Evolutionary conservation across 352 stramenopile species (phyloP), one percentile per base, ranked within the genome.

Genomic region (Phytophthora pseudosyringae): DNA sequence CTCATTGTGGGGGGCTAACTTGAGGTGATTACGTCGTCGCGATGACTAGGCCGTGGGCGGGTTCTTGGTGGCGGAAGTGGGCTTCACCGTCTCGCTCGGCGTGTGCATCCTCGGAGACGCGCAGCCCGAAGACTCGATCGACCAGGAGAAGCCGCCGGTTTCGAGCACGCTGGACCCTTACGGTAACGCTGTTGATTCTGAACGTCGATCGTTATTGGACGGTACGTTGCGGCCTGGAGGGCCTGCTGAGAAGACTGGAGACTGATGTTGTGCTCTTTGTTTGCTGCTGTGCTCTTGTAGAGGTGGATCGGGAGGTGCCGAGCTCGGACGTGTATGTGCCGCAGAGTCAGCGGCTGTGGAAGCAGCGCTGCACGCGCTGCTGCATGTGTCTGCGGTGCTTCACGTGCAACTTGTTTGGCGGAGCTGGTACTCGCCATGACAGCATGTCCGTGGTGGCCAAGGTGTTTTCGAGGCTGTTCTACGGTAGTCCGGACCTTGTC

Each of bases 361-460:
- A 92, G 62, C 77, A 83, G 47, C 79, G 86, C 4, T 96, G 88
- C 59, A 90, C 71, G 38, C 76, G 73, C 39, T 96, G 78, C 63
- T 96, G 88, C 44, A 63, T 83, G 39, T 96, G 88, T 51, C 39
- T 96, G 39, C 88, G 80, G n/a, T 93, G 83, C 67, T 88, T 89
- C 58, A 96, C 88, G 43, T 96, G 88, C 78, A 91, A 90, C 33
- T 77, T 96, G 43, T 96, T 96, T 64, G 88, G 88, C 32, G 88
- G 88, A 43, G 76, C 83, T 10, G 85, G 86, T n/a, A 96, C 86
- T 12, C 78, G 88, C 38, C 86, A 93, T 55, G 88, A 95, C 69
- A 93, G 85, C 35, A 96, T 96, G 86, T 94, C 88, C 0, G 83
- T 94, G 10, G 88, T 96, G 47, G 88, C 88, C 1, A 93, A 90